These are phyloP conservation scores for Scheffersomyces parashehatae DNA, from an alignment of 1,139 yeast species.

Conservation along the genomic window DNA sequence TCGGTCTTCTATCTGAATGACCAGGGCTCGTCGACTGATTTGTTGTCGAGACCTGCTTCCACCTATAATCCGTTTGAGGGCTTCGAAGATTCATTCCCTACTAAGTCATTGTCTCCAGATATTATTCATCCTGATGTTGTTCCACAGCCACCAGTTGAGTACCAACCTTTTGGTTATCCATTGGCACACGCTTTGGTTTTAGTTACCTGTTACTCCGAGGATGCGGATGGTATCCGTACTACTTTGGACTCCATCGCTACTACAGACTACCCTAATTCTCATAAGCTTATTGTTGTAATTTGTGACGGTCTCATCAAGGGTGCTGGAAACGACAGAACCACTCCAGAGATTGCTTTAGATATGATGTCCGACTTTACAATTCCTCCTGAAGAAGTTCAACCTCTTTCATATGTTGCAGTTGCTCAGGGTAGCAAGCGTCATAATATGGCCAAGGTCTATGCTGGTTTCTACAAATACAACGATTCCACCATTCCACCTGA, in stretches of 20 bases:
- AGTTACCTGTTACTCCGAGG: constrained; percentile 95
- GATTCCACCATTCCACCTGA: constrained; percentile 71
- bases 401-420: constrained; percentile 90
- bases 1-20: constrained; percentile 34
- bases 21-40: constrained; percentile 37
- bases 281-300: constrained; percentile 76
- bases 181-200: constrained; percentile 80
- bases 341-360: constrained; percentile 83
- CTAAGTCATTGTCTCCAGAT: constrained; percentile 63
- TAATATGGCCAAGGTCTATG: constrained; percentile 94
- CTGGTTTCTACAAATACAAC: constrained; percentile 86
- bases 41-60: constrained; percentile 35
- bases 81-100: constrained; percentile 32
- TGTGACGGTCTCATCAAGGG: constrained; percentile 97
- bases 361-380: constrained; percentile 85
- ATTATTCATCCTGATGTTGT: constrained; percentile 71
- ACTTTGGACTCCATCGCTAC: constrained; percentile 90
- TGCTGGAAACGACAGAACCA: constrained; percentile 79
- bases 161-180: constrained; percentile 87
- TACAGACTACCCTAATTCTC: constrained; percentile 93
- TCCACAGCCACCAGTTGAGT: constrained; percentile 87
- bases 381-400: constrained; percentile 71
- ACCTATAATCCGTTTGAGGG: constrained; percentile 44
- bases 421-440: constrained; percentile 92
- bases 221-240: constrained; percentile 78